Evolutionary conservation across 345 rosid species (phyloP), one percentile per base, ranked within the genome.

Genomic region (thale cress (Arabidopsis thaliana)): DNA sequence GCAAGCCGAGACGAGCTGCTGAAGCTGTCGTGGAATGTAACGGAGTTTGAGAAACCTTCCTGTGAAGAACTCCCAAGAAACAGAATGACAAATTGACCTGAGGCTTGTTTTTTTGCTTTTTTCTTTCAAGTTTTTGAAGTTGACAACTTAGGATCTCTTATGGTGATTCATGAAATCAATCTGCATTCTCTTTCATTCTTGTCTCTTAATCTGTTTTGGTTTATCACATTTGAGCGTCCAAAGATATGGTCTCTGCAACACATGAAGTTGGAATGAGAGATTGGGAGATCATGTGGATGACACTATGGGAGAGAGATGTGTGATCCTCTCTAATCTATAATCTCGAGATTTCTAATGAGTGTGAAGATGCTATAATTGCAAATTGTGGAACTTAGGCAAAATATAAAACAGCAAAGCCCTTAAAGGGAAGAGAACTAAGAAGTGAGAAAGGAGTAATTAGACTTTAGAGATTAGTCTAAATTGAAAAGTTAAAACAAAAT

Each of bases 1-100:
- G 74, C 84, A 91, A 83, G 78, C 93, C 94, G 5, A 83, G 89
- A 33, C 74, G 94, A 30, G 94, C 97, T 71, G 97, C 94, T 55
- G 97, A 89, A 83, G 94, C 86, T 68, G 91, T 87, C 3, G 87
- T 89, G 14, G 88, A 86, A 59, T 87, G 89, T 88, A 79, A 82
- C 64, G 86, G 86, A 30, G 72, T 68, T 69, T 74, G 63, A 66
- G 48, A 65, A 71, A 57, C 60, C 9, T 63, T 11, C 0, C 50
- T 8, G 6, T 51, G 12, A 59, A 59, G 7, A 59, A 59, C 41
- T 55, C 28, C 28, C 48, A 74, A 65, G 78, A 73, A 7, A 45
- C 58, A 56, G 3, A 20, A 38, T 34, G 49, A 32, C 7, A 46
- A 12, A 7, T 37, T 66, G 40, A 67, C 55, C 32, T 28, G 32